Evolutionary conservation across 176 grass and related monocot species (phyloP).

Genomic region (Avena atlantica): DNA sequence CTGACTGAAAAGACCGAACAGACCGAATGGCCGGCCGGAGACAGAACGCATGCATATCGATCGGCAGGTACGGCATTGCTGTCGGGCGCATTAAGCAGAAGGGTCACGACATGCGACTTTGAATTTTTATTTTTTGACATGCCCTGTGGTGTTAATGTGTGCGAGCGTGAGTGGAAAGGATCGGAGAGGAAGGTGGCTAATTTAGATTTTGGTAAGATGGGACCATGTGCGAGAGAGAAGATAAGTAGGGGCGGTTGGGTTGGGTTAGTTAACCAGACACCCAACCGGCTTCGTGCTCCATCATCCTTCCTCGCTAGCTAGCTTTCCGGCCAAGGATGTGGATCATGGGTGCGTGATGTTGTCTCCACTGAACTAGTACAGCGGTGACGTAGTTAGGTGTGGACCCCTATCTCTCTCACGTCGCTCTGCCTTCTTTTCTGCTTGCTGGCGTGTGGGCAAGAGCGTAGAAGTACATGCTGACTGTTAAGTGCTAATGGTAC

Average conservation of each 20-base stretch:
- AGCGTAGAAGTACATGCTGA: not conserved
- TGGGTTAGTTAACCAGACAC: constrained; percentile 36
- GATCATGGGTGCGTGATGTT: not conserved
- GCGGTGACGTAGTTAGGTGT: not conserved
- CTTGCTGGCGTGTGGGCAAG: not conserved
- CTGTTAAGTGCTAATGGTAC: not conserved
- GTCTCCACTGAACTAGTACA: not conserved
- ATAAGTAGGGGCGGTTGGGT: not conserved
- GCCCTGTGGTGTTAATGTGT: constrained; percentile 1
- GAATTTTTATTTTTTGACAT: not conserved
- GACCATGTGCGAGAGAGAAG: constrained; percentile 11
- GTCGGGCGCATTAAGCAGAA: not conserved
- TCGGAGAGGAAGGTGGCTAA: constrained; percentile 9
- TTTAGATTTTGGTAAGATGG: not conserved
- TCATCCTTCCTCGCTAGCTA: not conserved
- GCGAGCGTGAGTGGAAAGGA: constrained; percentile 9
- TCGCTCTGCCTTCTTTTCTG: not conserved
- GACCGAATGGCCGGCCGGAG: too few relatives aligned
- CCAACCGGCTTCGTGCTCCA: constrained; percentile 4
- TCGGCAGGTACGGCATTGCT: constrained; percentile 46
- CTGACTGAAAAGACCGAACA: too few relatives aligned
- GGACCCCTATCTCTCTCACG: not conserved
- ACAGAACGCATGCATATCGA: not conserved
- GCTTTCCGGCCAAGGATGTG: not conserved
- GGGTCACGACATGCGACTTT: not conserved